These are phyloP conservation scores for Domatiomyces catenatus DNA, from an alignment of 2,329 filamentous ascomycete species.

Conservation along the genomic window DNA sequence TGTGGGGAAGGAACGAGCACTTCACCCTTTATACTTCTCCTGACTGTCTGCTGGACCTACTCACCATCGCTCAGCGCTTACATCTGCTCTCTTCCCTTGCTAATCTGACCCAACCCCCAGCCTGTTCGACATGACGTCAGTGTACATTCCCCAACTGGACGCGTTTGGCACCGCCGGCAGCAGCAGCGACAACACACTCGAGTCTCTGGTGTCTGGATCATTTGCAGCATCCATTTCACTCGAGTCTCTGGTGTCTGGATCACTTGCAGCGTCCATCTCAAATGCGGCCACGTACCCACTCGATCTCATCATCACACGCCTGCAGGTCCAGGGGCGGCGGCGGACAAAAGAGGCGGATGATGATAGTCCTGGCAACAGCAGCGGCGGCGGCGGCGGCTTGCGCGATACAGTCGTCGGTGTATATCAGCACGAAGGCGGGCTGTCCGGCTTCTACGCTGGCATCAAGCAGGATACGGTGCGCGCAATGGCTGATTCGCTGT, in stretches of 20 bases:
- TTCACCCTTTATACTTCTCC: too few relatives aligned
- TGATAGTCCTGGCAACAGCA: too few relatives aligned
- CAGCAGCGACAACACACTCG: constrained; percentile 35
- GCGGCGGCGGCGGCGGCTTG: constrained; percentile 54
- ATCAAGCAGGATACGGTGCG: constrained; percentile 50
- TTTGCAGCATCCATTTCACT: constrained; percentile 61
- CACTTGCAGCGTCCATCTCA: constrained; percentile 60
- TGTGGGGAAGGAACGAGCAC: too few relatives aligned
- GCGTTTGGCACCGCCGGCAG: constrained; percentile 23
- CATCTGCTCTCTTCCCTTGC: neutral
- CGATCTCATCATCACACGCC: constrained; percentile 62
- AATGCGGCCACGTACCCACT: constrained; percentile 69
- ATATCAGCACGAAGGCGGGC: constrained; percentile 54
- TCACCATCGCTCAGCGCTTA: neutral
- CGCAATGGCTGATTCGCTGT: constrained; percentile 58
- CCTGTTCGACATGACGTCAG: neutral
- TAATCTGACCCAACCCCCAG: neutral
- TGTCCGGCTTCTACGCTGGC: constrained; percentile 54
- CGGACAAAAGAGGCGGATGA: constrained; percentile 23
- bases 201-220: constrained; percentile 63
- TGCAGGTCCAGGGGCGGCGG: constrained; percentile 60
- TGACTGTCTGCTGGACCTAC: too few relatives aligned
- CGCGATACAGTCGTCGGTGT: constrained; percentile 53
- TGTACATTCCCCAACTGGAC: constrained; percentile 29
- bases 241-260: constrained; percentile 64